A percentile compares a stretch with the other conserved stretches of the same genome.
Conservation (phyloP, 305 asterid genomes). For the Solanum hybrid region DNA sequence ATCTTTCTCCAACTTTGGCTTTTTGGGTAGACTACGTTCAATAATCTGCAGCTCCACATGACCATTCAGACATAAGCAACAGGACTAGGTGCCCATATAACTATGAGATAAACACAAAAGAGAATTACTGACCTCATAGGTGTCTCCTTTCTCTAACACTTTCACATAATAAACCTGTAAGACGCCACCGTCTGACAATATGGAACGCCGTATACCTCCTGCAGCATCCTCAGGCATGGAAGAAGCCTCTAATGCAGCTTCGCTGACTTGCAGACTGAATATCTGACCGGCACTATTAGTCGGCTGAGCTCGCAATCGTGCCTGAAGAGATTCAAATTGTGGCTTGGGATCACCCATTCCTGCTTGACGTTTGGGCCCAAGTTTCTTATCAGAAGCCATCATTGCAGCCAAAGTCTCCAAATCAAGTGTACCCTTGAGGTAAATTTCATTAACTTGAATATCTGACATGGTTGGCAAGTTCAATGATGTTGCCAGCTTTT, state of each 20-base stretch:
- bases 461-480: constrained; percentile 75
- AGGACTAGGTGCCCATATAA: constrained; percentile 1
- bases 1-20: constrained; percentile 68
- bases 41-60: constrained; percentile 64
- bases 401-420: constrained; percentile 89
- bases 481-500: constrained; percentile 57
- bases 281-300: constrained; percentile 39
- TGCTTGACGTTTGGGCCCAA: constrained; percentile 43
- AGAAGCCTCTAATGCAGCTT: constrained; percentile 57
- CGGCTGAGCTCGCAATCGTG: constrained; percentile 54
- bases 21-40: constrained; percentile 87
- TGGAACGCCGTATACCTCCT: constrained; percentile 71
- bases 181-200: constrained; percentile 79
- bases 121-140: constrained; percentile 69
- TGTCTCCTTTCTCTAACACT: constrained; percentile 98
- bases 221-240: constrained; percentile 97
- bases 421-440: constrained; percentile 95
- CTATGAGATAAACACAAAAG: constrained; percentile 1
- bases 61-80: constrained; percentile 17
- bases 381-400: constrained; percentile 78
- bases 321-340: constrained; percentile 84
- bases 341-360: constrained; percentile 73
- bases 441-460: constrained; percentile 80
- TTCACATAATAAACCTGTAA: constrained; percentile 89
- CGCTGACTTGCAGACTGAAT: constrained; percentile 68